Evolutionary conservation across 2,329 filamentous ascomycete genomes (phyloP), one percentile per base, ranked within the genome.

Genomic region (Fusarium gaditjirri): DNA sequence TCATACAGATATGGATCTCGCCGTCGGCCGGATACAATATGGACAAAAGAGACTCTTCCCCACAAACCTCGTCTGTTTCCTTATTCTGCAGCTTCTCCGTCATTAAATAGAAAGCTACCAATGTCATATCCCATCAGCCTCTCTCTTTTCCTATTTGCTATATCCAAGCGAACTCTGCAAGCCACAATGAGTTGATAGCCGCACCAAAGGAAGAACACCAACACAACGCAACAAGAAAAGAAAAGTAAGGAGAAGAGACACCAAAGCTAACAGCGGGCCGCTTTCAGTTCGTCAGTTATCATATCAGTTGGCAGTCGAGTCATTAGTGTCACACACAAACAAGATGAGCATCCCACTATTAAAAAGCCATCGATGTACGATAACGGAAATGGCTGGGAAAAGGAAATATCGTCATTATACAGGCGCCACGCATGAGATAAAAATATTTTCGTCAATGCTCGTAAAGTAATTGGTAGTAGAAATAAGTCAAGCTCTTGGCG

Each of bases 21-120:
- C 49, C 57, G 64, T 62, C 38, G 23, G 23, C 65, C 55, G 55
- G 50, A 29, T 61, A 57, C 33, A 38, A 61, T 23, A 63, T 63
- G 61, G 44, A 39, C 44, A 23, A 43, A 63, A 52, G 38, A 43
- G n/a, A 33, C 27, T 10, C 55, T 63, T 61, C 63, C 53, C 44
- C 60, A 65, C 60, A 65, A 43, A 31, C 29, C 27, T 57, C 39
- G 31, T 46, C 33, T 33, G 17, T 38, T 57, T n/a, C 23, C 23
- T 21, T 36, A 14, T 47, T 9, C n/a, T 44, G 44, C 39, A 59
- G 39, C 29, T 42, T 42, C 46, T 60, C 29, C 23, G 5, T 47
- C 42, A 19, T 46, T 33, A 16, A 61, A 38, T 44, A 59, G 27
- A 41, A 59, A 9, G 27, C 38, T 17, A n/a, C 43, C 27, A 38